Evolutionary conservation across 768 basidiomycete genomes (phyloP), one percentile per base, ranked within the genome.

Genomic region (Rhodotorula paludigena): DNA sequence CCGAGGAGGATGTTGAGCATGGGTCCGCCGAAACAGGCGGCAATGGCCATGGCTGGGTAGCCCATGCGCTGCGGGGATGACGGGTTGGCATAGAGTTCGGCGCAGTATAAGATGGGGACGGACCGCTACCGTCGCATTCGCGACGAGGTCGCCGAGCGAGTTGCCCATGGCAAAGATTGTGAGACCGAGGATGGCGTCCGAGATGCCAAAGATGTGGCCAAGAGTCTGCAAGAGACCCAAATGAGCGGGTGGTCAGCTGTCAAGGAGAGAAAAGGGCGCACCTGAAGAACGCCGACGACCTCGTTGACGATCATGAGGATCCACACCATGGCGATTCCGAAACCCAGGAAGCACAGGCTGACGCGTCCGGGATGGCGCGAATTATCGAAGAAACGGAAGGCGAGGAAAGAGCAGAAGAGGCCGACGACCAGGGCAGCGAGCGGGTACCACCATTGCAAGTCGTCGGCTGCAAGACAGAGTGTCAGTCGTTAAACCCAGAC

Each of bases 251-350:
- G 28, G 49, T 20, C 39, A 33, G 30, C 23, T 16, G 38, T 20
- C 3, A 3, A 25, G 12, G 15, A 20, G 30, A 12, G 23, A 45
- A 47, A 30, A n/a, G 14, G 8, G 72, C 83, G 64, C 52, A 93
- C 93, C 81, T 88, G 86, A 16, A 98, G 83, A 18, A 97, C 87
- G 55, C 88, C 84, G 38, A 98, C 92, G 4, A 94, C 92, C 77
- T 97, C 93, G 77, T 96, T 92, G 2, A 93, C 92, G 55, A 98
- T 92, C 11, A 89, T 92, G 86, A 97, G 93, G 74, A 99, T 97
- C 94, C 96, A 99, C 14, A 97, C 86, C 68, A 97, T 85, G 5
- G 92, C 83, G 35, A 94, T 87, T 30, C 87, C 77, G 80, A 99
- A 99, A 0, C 96, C 94, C 82, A 93, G 87, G 32, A 86, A 87